A percentile compares a stretch with the other conserved stretches of the same genome.
phyloP scores from a whole-genome alignment of 371 early-diverging fungal species.

The Mortierella sp. region DNA sequence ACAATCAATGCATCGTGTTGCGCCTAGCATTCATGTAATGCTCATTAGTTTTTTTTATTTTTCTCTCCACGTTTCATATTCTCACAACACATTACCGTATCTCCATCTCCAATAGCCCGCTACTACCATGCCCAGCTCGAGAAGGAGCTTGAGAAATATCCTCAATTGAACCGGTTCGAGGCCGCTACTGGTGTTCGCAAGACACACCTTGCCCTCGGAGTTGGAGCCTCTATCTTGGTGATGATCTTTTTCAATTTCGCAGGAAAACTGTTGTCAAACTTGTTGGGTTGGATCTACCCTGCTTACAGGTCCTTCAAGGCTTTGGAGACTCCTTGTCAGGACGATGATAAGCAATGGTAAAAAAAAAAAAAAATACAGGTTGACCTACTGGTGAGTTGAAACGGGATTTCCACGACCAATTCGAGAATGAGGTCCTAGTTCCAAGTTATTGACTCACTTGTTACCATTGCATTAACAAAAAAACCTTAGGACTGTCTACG shows the following conservation, averaged over 20 bases:
- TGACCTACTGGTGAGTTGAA: slow-evolving; percentile 73
- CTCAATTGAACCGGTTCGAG: slow-evolving; percentile 76
- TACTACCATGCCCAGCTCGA: slow-evolving; percentile 72
- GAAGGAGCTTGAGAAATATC: slow-evolving; percentile 78
- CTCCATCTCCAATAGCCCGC: slow-evolving; percentile 26
- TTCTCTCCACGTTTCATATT: neutral
- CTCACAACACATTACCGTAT: neutral
- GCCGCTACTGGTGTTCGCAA: slow-evolving; percentile 85
- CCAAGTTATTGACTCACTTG: neutral
- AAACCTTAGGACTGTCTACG: slow-evolving; percentile 81
- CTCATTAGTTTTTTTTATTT: neutral
- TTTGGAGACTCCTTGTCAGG: slow-evolving; percentile 80
- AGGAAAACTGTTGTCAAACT: slow-evolving; percentile 81
- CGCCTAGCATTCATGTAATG: slow-evolving; percentile 2
- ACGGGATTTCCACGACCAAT: neutral
- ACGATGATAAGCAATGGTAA: slow-evolving; percentile 91
- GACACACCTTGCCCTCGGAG: slow-evolving; percentile 78
- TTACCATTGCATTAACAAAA: neutral
- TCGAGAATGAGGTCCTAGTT: neutral
- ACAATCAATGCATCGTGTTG: too few species aligned
- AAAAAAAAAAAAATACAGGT: slow-evolving; percentile 1
- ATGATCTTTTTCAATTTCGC: slow-evolving; percentile 93
- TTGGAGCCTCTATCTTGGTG: slow-evolving; percentile 66
- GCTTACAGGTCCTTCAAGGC: slow-evolving; percentile 95
- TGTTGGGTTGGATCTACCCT: slow-evolving; percentile 92